Conservation (phyloP, 768 basidiomycete species). For the Rhizopogon vinicolor region DNA sequence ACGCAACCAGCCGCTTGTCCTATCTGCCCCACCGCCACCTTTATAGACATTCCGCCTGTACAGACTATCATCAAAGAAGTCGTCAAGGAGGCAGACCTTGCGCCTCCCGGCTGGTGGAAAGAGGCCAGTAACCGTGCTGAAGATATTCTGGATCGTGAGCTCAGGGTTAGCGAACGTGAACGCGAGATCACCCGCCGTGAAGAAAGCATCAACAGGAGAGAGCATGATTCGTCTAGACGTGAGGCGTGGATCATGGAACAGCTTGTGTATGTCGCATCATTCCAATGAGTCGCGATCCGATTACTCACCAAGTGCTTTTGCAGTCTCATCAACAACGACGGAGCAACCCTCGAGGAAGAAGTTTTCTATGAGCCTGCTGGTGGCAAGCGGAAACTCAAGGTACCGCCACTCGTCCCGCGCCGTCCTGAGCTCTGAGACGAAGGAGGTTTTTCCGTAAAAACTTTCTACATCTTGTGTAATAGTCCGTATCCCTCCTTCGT, state of each 20-base stretch:
- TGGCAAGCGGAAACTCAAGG: constrained; percentile 81
- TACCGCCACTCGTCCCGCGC: constrained; percentile 81
- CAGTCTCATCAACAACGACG: constrained; percentile 68
- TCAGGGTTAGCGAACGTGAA: constrained; percentile 81
- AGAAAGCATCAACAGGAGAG: constrained; percentile 78
- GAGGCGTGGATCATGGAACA: constrained; percentile 94
- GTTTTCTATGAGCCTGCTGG: constrained; percentile 69
- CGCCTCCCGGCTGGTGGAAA: constrained; percentile 76
- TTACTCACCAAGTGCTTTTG: constrained; percentile 5
- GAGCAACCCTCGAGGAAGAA: constrained; percentile 71
- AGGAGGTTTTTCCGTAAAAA: constrained; percentile 54
- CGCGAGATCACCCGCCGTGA: constrained; percentile 84
- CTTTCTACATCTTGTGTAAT: constrained; percentile 44
- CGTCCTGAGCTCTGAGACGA: constrained; percentile 95
- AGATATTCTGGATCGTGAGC: constrained; percentile 79
- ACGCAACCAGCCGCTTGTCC: constrained; percentile 52
- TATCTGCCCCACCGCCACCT: constrained; percentile 47
- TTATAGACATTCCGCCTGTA: constrained; percentile 53
- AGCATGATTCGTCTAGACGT: constrained; percentile 82
- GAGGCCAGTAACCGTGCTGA: constrained; percentile 68
- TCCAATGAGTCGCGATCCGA: neutral
- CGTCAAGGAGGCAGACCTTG: constrained; percentile 74
- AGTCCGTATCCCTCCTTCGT: constrained; percentile 85
- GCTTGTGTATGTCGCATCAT: constrained; percentile 57
- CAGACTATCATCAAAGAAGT: constrained; percentile 89